A percentile compares a stretch with the other conserved stretches of the same genome.
Evolutionary conservation across 140 eudicot species (phyloP).

Genomic region (Eryngium alpinum): DNA sequence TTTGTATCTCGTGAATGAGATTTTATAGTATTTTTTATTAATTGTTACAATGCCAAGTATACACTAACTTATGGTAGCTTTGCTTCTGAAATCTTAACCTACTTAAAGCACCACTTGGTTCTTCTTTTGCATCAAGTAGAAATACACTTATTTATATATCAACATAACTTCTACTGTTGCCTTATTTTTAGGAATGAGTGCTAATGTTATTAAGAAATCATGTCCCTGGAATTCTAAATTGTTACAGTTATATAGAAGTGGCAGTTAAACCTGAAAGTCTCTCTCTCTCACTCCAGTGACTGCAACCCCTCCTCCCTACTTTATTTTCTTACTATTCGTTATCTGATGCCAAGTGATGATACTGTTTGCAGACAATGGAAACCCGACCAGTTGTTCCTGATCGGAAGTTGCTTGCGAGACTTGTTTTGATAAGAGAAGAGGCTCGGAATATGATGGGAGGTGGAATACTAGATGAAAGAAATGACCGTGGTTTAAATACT

Average conservation of each 20-base stretch:
- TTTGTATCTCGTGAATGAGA: too few species aligned
- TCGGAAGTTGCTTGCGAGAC: conserved; percentile 88
- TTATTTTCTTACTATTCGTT: neutral
- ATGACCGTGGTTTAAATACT: conserved; percentile 75
- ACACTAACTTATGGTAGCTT: neutral
- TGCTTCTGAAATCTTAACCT: neutral
- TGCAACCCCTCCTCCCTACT: neutral
- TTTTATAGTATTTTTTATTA: too few species aligned
- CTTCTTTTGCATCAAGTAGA: neutral
- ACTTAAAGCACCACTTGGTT: neutral
- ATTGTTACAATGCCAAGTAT: neutral
- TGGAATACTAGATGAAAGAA: conserved; percentile 94
- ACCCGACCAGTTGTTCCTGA: conserved; percentile 80
- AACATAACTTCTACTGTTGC: neutral
- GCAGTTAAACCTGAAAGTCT: neutral
- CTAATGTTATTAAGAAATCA: neutral
- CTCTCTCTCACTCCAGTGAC: neutral
- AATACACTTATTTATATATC: neutral
- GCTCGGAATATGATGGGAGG: conserved; percentile 99
- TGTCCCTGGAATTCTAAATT: neutral
- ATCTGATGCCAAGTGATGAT: neutral
- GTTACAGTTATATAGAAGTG: neutral
- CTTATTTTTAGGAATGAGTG: neutral
- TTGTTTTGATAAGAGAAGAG: conserved; percentile 96
- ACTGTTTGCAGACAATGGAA: conserved; percentile 76